Evolutionary conservation across 1,139 yeast genomes (phyloP).

Genomic region (Blastobotrys niveus): DNA sequence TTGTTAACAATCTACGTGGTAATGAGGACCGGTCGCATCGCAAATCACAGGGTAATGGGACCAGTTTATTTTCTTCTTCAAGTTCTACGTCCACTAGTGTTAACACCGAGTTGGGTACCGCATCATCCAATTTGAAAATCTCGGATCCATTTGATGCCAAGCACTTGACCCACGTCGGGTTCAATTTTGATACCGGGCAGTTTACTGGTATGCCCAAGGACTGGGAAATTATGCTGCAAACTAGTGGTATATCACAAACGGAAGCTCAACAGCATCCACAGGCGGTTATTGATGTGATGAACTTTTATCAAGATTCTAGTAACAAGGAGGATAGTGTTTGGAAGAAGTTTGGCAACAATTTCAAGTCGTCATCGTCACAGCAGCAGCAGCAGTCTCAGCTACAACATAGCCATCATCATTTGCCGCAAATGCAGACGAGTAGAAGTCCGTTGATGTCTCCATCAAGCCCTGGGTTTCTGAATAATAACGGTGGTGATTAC

Average conservation of each 20-base stretch:
- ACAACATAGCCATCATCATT: no score
- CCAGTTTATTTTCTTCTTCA: neutral
- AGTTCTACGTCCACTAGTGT: neutral
- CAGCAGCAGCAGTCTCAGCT: neutral
- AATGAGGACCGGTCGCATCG: conserved; percentile 13
- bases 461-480: no score
- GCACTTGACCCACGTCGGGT: conserved; percentile 90
- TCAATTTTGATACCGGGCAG: conserved; percentile 74
- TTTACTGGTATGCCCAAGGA: conserved; percentile 88
- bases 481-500: no score
- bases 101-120: neutral
- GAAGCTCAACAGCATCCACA: conserved; percentile 91
- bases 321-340: conserved; percentile 65
- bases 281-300: conserved; percentile 89
- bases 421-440: no score
- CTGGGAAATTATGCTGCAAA: conserved; percentile 79
- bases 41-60: conserved; percentile 1
- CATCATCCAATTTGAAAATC: conserved; percentile 45
- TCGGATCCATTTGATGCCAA: conserved; percentile 87
- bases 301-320: conserved; percentile 72
- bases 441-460: no score
- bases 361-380: neutral
- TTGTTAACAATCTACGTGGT: conserved; percentile 44
- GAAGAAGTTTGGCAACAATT: conserved; percentile 55
- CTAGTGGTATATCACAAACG: conserved; percentile 75